Evolutionary conservation across 306 rosid species (phyloP).

Genomic region (Herpetospermum pedunculosum): DNA sequence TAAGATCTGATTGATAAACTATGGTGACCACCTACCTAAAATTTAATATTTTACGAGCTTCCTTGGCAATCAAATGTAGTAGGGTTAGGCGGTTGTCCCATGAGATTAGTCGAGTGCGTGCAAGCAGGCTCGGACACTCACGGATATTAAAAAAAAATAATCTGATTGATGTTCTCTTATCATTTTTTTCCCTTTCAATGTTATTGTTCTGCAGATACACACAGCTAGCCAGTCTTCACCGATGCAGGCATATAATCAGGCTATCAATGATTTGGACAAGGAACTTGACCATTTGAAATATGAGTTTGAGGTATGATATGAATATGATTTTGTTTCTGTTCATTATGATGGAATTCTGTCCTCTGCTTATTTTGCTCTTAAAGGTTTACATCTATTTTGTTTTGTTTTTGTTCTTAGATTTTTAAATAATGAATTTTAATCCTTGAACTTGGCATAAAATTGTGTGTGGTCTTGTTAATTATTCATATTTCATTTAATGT

Average conservation of each 20-base stretch:
- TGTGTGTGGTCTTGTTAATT: not conserved
- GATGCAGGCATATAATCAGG: conserved; percentile 92
- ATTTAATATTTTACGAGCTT: too few species aligned
- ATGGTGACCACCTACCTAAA: too few species aligned
- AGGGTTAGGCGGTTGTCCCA: too few species aligned
- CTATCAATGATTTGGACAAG: conserved; percentile 78
- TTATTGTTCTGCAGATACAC: conserved; percentile 48
- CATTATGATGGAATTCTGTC: not conserved
- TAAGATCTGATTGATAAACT: not conserved
- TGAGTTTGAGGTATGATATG: conserved; percentile 49
- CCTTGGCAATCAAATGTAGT: too few species aligned
- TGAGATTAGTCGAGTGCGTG: too few species aligned
- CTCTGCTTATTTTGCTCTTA: not conserved
- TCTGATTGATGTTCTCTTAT: not conserved
- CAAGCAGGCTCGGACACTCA: too few species aligned
- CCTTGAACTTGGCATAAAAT: not conserved
- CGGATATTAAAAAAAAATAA: too few species aligned
- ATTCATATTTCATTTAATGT: not conserved
- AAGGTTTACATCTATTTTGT: not conserved
- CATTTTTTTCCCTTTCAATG: not conserved
- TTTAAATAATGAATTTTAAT: not conserved
- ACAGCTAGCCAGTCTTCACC: conserved; percentile 91
- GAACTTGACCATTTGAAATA: conserved; percentile 72
- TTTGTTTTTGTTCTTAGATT: not conserved
- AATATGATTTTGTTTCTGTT: not conserved